Conservation (phyloP, 140 eudicot genomes). For the Oenanthe javanica region DNA sequence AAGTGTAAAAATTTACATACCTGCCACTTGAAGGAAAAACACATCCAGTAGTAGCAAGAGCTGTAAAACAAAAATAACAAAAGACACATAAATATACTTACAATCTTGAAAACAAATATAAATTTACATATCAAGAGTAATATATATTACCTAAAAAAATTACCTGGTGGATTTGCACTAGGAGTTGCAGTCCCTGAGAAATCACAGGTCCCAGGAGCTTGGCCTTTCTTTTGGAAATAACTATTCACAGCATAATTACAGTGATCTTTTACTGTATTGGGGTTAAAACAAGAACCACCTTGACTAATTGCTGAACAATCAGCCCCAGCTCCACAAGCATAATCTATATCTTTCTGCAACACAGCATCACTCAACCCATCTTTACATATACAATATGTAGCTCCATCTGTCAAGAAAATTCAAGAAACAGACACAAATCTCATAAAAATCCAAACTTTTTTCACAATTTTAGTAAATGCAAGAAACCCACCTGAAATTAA, state of each 20-base stretch:
- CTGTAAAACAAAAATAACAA: constrained; percentile 29
- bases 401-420: constrained; percentile 36
- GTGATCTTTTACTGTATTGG: constrained; percentile 58
- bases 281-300: constrained; percentile 51
- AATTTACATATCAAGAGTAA: constrained; percentile 8
- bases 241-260: constrained; percentile 62
- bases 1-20: constrained; percentile 30
- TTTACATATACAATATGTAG: constrained; percentile 63
- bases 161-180: constrained; percentile 32
- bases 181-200: constrained; percentile 44
- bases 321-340: constrained; percentile 69
- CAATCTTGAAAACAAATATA: neutral
- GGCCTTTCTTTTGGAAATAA: constrained; percentile 41
- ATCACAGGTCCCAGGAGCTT: constrained; percentile 38
- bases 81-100: constrained; percentile 3
- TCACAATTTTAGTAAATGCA: neutral
- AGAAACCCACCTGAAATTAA: neutral
- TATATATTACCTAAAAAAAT: neutral
- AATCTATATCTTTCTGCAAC: constrained; percentile 56
- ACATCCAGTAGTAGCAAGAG: constrained; percentile 45
- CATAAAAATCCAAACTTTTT: neutral
- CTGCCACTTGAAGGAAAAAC: constrained; percentile 56
- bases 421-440: neutral
- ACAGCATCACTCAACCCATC: constrained; percentile 34
- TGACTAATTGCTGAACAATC: constrained; percentile 44